Base-by-base conservation (phyloP, 2,329 filamentous ascomycete genomes). In the Fusarium praegraminearum region DNA sequence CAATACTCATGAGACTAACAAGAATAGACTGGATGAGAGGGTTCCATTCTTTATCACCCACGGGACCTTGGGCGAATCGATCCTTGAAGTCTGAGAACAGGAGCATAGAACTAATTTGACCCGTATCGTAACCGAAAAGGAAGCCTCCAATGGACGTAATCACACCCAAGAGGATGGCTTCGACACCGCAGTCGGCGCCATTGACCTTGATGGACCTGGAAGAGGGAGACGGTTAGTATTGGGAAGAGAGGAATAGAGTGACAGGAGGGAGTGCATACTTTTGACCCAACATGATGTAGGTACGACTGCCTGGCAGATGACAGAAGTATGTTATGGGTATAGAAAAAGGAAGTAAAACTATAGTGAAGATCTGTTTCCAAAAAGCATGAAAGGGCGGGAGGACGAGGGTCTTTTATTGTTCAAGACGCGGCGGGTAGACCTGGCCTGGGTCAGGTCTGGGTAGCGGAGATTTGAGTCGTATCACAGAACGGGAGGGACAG, bases 41-140 rank as follows among this genome's bases (percentile, higher is more conserved):
- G 13, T 72, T 66, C 75, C 80, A 85, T 63, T 76, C 75, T 65
- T 73, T 80, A 18, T 74, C 66, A 10, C 83, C 84, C 15, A 83
- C 71, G 4, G 82, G 77, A 2, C 75, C 72, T 58, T 85, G 81
- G 20, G 84, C 86, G 67, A 90, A 90, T 12, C 87, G 84, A n/a
- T 81, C 54, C 30, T 82, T 81, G 74, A 88, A 90, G 76, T 90
- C 86, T 12, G 75, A 60, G 73, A 86, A 86, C 20, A 84, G 76
- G 12, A 85, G 77, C 73, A 86, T 82, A 41, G 79, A 80, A 9
- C 85, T 87, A 54, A 89, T 88, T 72, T 88, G 86, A 68, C 87
- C 88, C 12, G 86, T 90, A 69, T 90, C 88, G 70, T 89, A 89
- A 49, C 88, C 88, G 75, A 89, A 89, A 65, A 90, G 83, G 76